Base-by-base conservation (phyloP, 345 rosid species). In the Hypericum androsaemum region DNA sequence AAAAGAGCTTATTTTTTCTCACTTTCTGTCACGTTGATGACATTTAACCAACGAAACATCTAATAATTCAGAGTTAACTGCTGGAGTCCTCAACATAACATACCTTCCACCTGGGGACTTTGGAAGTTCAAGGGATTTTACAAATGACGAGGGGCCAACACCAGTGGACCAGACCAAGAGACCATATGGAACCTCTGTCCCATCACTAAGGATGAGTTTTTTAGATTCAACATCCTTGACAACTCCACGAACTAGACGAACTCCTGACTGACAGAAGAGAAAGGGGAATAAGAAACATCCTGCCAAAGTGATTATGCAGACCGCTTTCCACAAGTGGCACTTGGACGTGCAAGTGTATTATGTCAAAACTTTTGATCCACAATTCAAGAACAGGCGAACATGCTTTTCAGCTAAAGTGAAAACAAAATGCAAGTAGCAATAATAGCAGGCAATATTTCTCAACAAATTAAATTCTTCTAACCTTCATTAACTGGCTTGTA, bases 81-180 rank as follows among this genome's bases (percentile, higher is more conserved):
- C n/a, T 22, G 32, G 32, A 1, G 32, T 22, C 32, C 32, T 22
- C 32, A 22, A 22, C 32, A 35, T 12, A 41, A 41, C 66, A 73
- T 57, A 80, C 96, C 98, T 87, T 61, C 95, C 95, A 65, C 95
- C 92, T 0, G 90, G 94, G 62, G 83, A 83, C 72, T 90, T 87
- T 5, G 96, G 89, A 66, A 90, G 70, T 47, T 75, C 82, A 38
- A 84, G 66, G 62, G 89, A 76, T 48, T 70, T 80, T 16, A 84
- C 80, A 44, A 90, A 73, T 55, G 80, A 13, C 43, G 95, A 82
- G 55, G 96, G 98, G 58, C 95, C 98, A 32, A 90, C 96, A 53
- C 96, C 96, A 5, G 95, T 87, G 40, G 96, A 87, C 98, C 98
- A 90, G 7, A 84, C 95, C 68, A 90, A 66, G 56, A 90, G 69